A percentile compares a stretch with the other conserved stretches of the same genome.
These are phyloP conservation scores for Lipomyces mesembrius DNA, from an alignment of 805 yeast species.

Conservation along the genomic window DNA sequence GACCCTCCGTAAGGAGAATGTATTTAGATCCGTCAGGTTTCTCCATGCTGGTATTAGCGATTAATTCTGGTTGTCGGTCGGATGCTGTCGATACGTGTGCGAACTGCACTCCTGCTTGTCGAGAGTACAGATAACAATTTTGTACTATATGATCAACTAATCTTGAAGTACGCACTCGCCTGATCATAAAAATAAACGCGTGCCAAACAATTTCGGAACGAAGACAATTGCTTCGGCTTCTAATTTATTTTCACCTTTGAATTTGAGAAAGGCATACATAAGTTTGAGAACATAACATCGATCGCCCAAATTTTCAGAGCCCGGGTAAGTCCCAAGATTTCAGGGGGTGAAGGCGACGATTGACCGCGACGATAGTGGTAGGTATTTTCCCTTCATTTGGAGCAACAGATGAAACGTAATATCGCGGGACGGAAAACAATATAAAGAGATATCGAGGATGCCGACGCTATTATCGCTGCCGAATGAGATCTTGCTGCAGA, in stretches of 20 bases:
- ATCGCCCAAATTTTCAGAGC: background rate
- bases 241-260: no score
- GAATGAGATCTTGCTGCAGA: slow-evolving; percentile 29
- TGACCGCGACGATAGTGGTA: no score
- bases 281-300: background rate
- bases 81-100: background rate
- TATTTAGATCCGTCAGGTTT: slow-evolving; percentile 17
- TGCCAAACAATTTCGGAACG: background rate
- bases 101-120: background rate
- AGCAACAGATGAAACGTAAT: background rate
- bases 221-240: background rate
- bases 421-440: background rate
- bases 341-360: no score
- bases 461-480: slow-evolving; percentile 30
- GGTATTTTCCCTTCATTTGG: background rate
- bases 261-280: no score
- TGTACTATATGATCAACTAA: background rate
- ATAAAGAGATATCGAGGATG: slow-evolving; percentile 8
- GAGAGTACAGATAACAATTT: background rate
- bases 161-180: background rate
- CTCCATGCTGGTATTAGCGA: background rate
- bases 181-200: background rate
- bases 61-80: background rate
- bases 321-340: slow-evolving; percentile 1
- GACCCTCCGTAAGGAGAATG: slow-evolving; percentile 63